Percentiles rank a stretch among this genome's conserved stretches.
These are phyloP conservation scores for Botrytis paeoniae DNA, from an alignment of 2,329 filamentous ascomycete species.

Conservation along the genomic window DNA sequence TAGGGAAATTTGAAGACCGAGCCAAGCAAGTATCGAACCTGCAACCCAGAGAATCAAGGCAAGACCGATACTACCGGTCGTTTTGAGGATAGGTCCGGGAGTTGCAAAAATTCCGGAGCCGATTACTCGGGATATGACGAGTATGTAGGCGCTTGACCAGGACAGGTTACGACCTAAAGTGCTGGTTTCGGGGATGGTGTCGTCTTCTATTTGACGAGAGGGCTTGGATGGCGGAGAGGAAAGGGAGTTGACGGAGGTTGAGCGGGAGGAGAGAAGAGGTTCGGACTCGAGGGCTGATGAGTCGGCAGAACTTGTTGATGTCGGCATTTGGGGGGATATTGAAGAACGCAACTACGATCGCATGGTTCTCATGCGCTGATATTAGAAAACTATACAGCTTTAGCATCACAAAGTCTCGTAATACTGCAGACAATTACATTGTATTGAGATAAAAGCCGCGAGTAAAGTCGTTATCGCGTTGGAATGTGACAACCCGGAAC, in stretches of 20 bases:
- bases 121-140: conserved; percentile 35
- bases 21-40: conserved; percentile 45
- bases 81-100: conserved; percentile 65
- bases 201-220: conserved; percentile 45
- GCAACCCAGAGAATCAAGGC: conserved; percentile 53
- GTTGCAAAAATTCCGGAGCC: conserved; percentile 36
- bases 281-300: conserved; percentile 9
- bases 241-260: conserved; percentile 17
- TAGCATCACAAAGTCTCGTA: not conserved
- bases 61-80: conserved; percentile 61
- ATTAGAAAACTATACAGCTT: not conserved
- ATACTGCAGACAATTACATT: not conserved
- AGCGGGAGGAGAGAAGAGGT: conserved; percentile 24
- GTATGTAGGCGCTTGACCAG: conserved; percentile 34
- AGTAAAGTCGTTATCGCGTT: not conserved
- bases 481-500: not conserved
- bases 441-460: too few species aligned
- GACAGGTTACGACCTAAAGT: conserved; percentile 48
- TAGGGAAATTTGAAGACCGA: conserved; percentile 45
- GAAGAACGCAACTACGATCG: not conserved
- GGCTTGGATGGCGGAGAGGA: conserved; percentile 18
- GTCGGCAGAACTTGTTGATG: not conserved
- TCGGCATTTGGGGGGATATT: not conserved
- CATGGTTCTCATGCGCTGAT: not conserved
- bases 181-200: conserved; percentile 58